Conservation (phyloP, 208 protist genomes). For the Trypanosoma scelopori region DNA sequence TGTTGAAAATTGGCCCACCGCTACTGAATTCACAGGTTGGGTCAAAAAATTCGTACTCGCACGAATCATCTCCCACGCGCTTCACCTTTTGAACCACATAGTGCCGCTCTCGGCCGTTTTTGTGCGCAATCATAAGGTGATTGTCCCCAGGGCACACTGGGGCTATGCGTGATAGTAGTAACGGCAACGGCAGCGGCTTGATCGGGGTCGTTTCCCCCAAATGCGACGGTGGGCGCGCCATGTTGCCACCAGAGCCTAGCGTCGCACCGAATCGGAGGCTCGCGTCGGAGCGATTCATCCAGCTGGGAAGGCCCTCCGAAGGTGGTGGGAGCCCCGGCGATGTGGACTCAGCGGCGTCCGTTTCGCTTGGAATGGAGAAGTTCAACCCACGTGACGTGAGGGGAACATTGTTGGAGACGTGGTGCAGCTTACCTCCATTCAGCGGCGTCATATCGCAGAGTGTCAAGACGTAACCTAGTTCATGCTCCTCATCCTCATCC, state of each 20-base stretch:
- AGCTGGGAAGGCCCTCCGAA: too few species aligned
- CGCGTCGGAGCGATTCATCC: too few species aligned
- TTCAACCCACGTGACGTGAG: background rate
- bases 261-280: background rate
- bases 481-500: constrained; percentile 36
- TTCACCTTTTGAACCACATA: constrained; percentile 68
- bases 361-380: background rate
- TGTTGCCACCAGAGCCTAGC: background rate
- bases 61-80: constrained; percentile 63
- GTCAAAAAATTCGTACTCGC: constrained; percentile 58
- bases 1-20: constrained; percentile 80
- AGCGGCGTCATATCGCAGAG: constrained; percentile 59
- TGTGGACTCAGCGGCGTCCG: background rate
- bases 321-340: too few species aligned
- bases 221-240: background rate
- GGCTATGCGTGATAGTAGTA: constrained; percentile 66
- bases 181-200: constrained; percentile 70
- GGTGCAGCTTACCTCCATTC: background rate
- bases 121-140: constrained; percentile 82
- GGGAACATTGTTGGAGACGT: background rate
- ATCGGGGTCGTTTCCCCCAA: constrained; percentile 25
- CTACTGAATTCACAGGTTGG: constrained; percentile 50
- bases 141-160: constrained; percentile 55
- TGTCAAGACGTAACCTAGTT: constrained; percentile 74
- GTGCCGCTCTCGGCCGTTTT: constrained; percentile 39